Conservation (phyloP, 1,284 basidiomycete genomes). For the Rhodotorula sp. region DNA sequence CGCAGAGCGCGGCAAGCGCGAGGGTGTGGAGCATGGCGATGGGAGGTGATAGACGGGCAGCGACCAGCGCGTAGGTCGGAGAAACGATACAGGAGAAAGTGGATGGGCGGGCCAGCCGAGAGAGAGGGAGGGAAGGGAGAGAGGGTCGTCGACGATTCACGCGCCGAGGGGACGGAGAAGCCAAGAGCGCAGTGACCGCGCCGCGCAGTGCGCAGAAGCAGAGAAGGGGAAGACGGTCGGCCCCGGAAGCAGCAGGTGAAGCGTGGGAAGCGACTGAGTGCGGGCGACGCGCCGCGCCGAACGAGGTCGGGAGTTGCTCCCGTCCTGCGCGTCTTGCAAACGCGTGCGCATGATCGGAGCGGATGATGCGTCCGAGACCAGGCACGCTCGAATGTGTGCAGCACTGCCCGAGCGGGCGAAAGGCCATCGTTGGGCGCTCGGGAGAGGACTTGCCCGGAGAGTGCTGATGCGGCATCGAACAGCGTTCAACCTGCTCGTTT, state of each 20-base stretch:
- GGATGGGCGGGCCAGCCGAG: neutral
- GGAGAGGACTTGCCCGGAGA: slow-evolving; percentile 48
- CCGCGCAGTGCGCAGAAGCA: neutral
- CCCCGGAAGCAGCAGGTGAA: slow-evolving; percentile 38
- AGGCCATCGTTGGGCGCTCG: neutral
- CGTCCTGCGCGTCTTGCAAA: neutral
- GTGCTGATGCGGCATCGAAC: neutral
- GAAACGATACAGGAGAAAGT: neutral
- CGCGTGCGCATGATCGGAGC: neutral
- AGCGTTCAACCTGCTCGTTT: neutral
- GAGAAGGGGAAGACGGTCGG: slow-evolving; percentile 97
- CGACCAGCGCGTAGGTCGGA: neutral
- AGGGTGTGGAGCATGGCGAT: neutral
- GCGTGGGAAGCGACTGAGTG: neutral
- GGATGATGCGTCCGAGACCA: too few species aligned
- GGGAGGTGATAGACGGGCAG: too few species aligned
- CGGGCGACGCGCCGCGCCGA: neutral
- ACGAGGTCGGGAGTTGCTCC: neutral
- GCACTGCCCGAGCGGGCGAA: neutral
- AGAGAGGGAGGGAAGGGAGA: neutral
- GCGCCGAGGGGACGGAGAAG: too few species aligned
- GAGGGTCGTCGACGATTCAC: too few species aligned
- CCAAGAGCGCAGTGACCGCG: too few species aligned
- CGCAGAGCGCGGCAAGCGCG: neutral
- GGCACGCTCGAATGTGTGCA: neutral